These are phyloP conservation scores for Lipomyces orientalis DNA, from an alignment of 805 yeast species.

Conservation along the genomic window DNA sequence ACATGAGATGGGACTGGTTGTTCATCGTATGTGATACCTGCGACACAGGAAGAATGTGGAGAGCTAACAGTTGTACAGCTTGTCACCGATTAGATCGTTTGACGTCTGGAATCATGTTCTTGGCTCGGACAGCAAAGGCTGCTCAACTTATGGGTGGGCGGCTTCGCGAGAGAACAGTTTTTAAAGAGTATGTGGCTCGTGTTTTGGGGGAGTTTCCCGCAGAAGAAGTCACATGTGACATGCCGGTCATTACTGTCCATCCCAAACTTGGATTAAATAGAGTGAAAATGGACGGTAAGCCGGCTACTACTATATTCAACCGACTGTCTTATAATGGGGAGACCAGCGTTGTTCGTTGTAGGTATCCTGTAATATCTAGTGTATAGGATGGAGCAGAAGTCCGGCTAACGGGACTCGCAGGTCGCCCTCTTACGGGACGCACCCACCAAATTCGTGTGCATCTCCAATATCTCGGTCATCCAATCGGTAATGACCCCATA, in stretches of 20 bases:
- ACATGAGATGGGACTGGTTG: constrained; percentile 66
- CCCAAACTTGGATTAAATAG: constrained; percentile 67
- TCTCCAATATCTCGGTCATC: constrained; percentile 83
- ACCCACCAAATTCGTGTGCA: constrained; percentile 97
- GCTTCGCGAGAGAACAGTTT: constrained; percentile 69
- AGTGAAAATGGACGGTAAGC: constrained; percentile 51
- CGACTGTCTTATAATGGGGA: constrained; percentile 67
- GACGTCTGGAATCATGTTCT: constrained; percentile 91
- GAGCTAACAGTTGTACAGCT: constrained; percentile 44
- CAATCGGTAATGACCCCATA: constrained; percentile 91
- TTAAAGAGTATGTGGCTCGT: constrained; percentile 83
- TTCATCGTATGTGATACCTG: constrained; percentile 55
- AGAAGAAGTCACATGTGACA: constrained; percentile 59
- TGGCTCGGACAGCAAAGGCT: constrained; percentile 80
- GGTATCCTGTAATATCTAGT: background rate
- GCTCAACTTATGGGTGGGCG: constrained; percentile 79
- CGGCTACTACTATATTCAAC: constrained; percentile 73
- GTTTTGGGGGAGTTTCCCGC: constrained; percentile 88
- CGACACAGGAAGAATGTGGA: background rate
- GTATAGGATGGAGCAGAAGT: background rate
- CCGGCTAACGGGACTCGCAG: background rate
- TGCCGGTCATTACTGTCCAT: constrained; percentile 71
- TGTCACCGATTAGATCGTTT: constrained; percentile 88
- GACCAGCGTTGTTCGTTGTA: constrained; percentile 69
- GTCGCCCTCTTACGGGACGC: constrained; percentile 89